Base-by-base conservation (phyloP, 306 rosid genomes). In the Corylus americana region DNA sequence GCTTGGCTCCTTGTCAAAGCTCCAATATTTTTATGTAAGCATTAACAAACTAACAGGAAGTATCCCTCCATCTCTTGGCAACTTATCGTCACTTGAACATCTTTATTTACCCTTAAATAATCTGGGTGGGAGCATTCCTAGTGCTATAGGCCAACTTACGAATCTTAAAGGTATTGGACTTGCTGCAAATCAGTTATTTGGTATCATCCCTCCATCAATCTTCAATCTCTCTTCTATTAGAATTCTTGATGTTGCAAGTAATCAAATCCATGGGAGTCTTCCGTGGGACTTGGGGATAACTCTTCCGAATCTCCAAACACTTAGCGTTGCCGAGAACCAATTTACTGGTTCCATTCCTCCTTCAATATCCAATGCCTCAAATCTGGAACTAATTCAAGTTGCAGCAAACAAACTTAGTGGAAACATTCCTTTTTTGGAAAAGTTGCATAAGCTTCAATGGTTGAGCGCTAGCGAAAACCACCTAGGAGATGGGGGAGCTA, bases 311-410 rank as follows among this genome's bases (percentile, higher is more conserved):
- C 39, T 61, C 0, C 37, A 11, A 11, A 0, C 0, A 0, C 11
- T 61, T n/a, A 0, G 0, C 42, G 3, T 27, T 27, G 2, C 0
- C 1, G 0, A 0, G 0, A 61, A 61, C 68, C 17, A 58, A 3
- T 8, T 58, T 58, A 58, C 13, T 22, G 64, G 64, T 1, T 8
- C 64, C 7, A 22, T 58, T 20, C 64, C 64, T 22, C 64, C 35
- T 22, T 58, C 64, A 58, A 58, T 58, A 58, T 58, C 64, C 64
- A 61, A 61, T 27, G 39, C 68, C 42, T 61, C 68, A 61, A 61
- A 2, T 9, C 37, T 61, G 42, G 68, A 25, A 4, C 0, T 0
- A 4, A 17, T 61, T 61, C 4, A 11, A 5, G 1, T 61, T 29
- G 0, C 0, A 12, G 0, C 0, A 0, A 61, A 61, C 42, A 27